These are phyloP conservation scores for Boletus vinaceobasis DNA, from an alignment of 768 basidiomycete genomes.

Conservation along the genomic window DNA sequence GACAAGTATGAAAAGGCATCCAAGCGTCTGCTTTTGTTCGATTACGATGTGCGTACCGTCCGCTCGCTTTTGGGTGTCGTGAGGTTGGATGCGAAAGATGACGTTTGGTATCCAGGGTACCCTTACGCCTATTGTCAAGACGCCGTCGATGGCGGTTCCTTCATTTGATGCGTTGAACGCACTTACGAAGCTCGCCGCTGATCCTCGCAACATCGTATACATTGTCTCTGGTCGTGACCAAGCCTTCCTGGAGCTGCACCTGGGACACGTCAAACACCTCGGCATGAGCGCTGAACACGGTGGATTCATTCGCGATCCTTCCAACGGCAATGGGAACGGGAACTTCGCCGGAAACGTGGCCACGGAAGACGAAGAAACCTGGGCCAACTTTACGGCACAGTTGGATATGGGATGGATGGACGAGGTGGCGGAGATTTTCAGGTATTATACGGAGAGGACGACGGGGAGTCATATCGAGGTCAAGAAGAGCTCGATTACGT, in stretches of 20 bases:
- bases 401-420: conserved; percentile 98
- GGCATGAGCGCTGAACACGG: conserved; percentile 98
- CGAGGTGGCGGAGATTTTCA: conserved; percentile 94
- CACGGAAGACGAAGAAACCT: conserved; percentile 35
- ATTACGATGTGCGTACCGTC: conserved; percentile 77
- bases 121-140: conserved; percentile 94
- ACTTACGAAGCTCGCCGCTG: conserved; percentile 65
- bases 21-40: conserved; percentile 90
- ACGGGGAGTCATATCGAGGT: conserved; percentile 94
- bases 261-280: conserved; percentile 77
- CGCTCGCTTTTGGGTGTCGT: neutral
- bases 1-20: conserved; percentile 61
- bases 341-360: neutral
- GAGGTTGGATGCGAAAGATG: neutral
- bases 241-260: conserved; percentile 86
- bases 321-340: conserved; percentile 29
- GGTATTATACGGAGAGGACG: conserved; percentile 95
- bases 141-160: conserved; percentile 83
- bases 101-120: conserved; percentile 61
- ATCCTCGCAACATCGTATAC: conserved; percentile 90
- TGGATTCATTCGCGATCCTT: conserved; percentile 80
- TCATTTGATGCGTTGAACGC: conserved; percentile 70
- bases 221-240: conserved; percentile 97
- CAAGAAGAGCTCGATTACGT: conserved; percentile 97
- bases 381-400: conserved; percentile 86